phyloP scores from a whole-genome alignment of 176 grass and related monocot genomes.

The Carex cristatella region DNA sequence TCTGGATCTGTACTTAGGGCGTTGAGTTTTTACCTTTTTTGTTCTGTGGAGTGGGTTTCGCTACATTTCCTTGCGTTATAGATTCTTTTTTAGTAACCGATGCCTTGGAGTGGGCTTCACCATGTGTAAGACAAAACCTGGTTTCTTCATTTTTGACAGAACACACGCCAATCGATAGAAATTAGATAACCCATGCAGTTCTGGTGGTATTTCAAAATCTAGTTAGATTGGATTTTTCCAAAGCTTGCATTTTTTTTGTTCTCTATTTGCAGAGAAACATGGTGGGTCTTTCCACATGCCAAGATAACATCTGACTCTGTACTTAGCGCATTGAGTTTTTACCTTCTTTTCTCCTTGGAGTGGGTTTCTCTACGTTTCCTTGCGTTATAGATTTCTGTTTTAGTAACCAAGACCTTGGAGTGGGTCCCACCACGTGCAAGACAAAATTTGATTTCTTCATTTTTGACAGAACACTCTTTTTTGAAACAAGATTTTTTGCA shows the following conservation, averaged over 20 bases:
- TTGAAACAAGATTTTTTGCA: not conserved
- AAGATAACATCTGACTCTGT: not conserved
- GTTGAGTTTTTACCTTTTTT: not conserved
- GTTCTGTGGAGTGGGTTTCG: not conserved
- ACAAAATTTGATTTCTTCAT: not conserved
- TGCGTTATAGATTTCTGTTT: not conserved
- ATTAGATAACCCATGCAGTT: not conserved
- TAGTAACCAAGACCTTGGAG: not conserved
- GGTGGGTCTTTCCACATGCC: not conserved
- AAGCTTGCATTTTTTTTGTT: not conserved
- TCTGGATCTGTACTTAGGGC: too few species aligned
- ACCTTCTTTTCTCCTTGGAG: not conserved
- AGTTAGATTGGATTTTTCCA: not conserved
- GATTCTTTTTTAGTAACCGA: not conserved
- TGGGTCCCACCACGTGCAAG: not conserved
- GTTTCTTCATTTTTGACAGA: not conserved
- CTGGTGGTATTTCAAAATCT: not conserved
- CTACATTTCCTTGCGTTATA: not conserved
- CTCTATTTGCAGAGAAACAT: not conserved
- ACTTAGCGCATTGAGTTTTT: not conserved
- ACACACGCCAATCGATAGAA: not conserved
- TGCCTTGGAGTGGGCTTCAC: not conserved
- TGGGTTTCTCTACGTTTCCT: not conserved
- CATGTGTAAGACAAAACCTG: not conserved
- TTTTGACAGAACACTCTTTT: not conserved